phyloP scores from a whole-genome alignment of 306 rosid genomes.

The Biancaea sappan region DNA sequence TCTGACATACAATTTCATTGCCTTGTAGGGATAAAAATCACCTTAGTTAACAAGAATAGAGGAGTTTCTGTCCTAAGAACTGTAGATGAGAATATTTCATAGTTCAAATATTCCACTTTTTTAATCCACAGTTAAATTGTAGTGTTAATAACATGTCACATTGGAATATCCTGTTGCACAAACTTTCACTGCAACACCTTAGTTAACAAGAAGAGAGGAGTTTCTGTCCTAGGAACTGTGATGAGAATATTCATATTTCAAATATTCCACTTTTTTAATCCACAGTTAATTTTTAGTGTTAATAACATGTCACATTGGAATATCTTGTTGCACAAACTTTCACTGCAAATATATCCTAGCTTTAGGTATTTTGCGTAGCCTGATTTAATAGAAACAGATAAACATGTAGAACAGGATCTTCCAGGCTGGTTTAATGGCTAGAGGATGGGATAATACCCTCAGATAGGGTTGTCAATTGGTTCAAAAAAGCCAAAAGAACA shows the following conservation, averaged over 20 bases:
- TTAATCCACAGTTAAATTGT: conserved; percentile 1
- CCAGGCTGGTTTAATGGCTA: not conserved
- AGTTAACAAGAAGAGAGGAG: no score
- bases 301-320: not conserved
- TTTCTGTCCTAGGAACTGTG: not conserved
- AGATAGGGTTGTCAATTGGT: not conserved
- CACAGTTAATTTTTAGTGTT: not conserved
- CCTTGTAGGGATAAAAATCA: not conserved
- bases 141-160: not conserved
- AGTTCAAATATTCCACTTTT: not conserved
- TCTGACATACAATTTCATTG: not conserved
- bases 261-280: not conserved
- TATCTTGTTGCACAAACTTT: conserved; percentile 4
- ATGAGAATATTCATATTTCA: not conserved
- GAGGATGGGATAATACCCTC: not conserved
- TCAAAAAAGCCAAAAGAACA: not conserved
- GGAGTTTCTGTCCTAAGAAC: not conserved
- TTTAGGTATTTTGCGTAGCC: not conserved
- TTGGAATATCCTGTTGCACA: not conserved
- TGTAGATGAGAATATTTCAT: not conserved
- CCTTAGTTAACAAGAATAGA: conserved; percentile 17
- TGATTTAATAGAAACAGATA: conserved; percentile 4
- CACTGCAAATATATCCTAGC: conserved; percentile 5
- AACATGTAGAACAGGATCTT: conserved; percentile 1
- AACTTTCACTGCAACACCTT: not conserved